A percentile compares a stretch with the other conserved stretches of the same genome.
Conservation (phyloP, 2,329 filamentous ascomycete species). For the Xylariaceae sp. region DNA sequence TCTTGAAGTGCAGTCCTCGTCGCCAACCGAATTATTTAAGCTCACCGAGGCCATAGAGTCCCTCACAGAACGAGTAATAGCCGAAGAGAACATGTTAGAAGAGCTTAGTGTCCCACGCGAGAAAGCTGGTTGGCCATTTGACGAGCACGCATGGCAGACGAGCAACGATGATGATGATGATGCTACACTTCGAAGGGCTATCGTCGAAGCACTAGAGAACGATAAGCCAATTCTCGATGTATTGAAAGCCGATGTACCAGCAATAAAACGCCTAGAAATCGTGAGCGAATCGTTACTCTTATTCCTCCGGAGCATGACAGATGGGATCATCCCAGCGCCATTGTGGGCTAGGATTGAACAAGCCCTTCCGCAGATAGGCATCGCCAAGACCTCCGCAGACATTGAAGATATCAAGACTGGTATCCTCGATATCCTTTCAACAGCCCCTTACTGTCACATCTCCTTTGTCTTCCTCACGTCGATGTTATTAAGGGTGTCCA, state of each 20-base stretch:
- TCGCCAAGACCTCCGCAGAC: constrained; percentile 27
- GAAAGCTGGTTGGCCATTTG: constrained; percentile 65
- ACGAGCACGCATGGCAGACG: constrained; percentile 37
- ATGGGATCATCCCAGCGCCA: constrained; percentile 75
- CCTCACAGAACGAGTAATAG: constrained; percentile 61
- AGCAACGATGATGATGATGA: constrained; percentile 34
- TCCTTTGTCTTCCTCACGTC: constrained; percentile 86
- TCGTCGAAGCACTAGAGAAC: constrained; percentile 74
- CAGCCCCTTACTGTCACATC: constrained; percentile 80
- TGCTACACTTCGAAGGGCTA: constrained; percentile 37
- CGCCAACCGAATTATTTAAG: constrained; percentile 86
- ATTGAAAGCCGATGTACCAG: constrained; percentile 67
- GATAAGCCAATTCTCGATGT: constrained; percentile 65
- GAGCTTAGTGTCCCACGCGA: constrained; percentile 58
- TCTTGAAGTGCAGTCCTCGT: constrained; percentile 72
- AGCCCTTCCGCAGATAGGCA: constrained; percentile 51
- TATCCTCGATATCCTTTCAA: constrained; percentile 75
- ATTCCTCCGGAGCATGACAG: constrained; percentile 76
- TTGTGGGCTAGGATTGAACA: constrained; percentile 75
- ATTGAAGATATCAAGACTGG: constrained; percentile 54
- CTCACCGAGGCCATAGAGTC: constrained; percentile 79
- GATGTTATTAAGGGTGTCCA: constrained; percentile 65
- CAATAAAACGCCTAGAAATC: constrained; percentile 74
- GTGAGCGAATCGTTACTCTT: constrained; percentile 73
- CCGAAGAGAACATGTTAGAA: constrained; percentile 68